phyloP scores from a whole-genome alignment of 2,329 filamentous ascomycete genomes.

The Venturia oleaginea region DNA sequence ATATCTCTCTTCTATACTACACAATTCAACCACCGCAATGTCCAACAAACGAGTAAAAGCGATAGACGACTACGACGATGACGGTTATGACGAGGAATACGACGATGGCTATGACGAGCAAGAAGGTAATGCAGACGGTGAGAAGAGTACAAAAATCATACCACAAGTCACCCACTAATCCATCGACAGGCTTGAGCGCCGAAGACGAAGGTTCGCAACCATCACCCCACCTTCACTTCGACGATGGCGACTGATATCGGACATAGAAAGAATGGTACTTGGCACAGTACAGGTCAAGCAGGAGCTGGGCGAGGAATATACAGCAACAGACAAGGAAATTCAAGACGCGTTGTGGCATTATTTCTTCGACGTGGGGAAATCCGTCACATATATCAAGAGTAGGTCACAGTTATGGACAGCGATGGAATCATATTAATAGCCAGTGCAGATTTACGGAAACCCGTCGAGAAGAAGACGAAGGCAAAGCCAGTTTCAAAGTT shows the following conservation, averaged over 20 bases:
- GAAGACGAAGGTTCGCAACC: slow-evolving; percentile 27
- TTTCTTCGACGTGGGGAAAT: slow-evolving; percentile 85
- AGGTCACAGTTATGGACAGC: slow-evolving; percentile 22
- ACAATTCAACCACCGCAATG: slow-evolving; percentile 1
- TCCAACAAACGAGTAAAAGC: slow-evolving; percentile 36
- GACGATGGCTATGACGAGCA: slow-evolving; percentile 40
- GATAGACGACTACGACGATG: slow-evolving; percentile 41
- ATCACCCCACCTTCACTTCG: background rate
- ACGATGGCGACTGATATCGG: slow-evolving; percentile 11
- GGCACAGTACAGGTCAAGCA: slow-evolving; percentile 59
- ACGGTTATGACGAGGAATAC: slow-evolving; percentile 41
- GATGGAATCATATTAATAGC: slow-evolving; percentile 25
- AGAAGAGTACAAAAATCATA: background rate
- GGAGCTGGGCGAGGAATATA: slow-evolving; percentile 55
- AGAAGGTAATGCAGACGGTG: slow-evolving; percentile 19
- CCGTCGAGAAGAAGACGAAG: background rate
- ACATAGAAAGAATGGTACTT: slow-evolving; percentile 47
- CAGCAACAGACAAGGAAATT: slow-evolving; percentile 61
- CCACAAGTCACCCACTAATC: background rate
- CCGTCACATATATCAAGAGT: slow-evolving; percentile 69
- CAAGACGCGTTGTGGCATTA: slow-evolving; percentile 92
- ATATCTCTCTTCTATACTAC: background rate
- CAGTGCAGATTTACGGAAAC: background rate
- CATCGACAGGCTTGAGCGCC: slow-evolving; percentile 24
- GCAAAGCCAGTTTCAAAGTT: slow-evolving; percentile 28